phyloP scores from a whole-genome alignment of 2,329 filamentous ascomycete genomes.

The Stagonosporopsis chrysanthemi region DNA sequence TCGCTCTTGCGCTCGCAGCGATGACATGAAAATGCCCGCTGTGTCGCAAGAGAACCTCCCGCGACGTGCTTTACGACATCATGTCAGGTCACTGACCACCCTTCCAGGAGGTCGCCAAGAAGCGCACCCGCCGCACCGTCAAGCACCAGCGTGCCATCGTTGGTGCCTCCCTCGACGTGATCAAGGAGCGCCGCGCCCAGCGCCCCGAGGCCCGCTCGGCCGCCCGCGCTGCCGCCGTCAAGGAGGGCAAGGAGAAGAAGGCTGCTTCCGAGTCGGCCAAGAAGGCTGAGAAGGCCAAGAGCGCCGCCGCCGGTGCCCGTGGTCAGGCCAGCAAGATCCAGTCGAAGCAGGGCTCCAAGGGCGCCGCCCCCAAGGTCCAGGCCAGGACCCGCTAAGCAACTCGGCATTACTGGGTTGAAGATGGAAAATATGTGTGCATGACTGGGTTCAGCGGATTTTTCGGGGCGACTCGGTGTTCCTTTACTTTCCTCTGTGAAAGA shows the following conservation, averaged over 20 bases:
- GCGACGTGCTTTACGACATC: conserved; percentile 19
- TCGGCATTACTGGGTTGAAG: conserved; percentile 12
- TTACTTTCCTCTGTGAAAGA: conserved; percentile 36
- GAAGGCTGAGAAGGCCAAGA: conserved; percentile 99
- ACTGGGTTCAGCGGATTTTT: conserved; percentile 39
- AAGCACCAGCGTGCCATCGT: conserved; percentile 99
- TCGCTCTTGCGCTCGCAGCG: conserved; percentile 9
- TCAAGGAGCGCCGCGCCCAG: conserved; percentile 97
- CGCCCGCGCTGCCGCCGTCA: conserved; percentile 88
- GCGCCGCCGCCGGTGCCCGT: conserved; percentile 74
- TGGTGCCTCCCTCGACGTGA: conserved; percentile 98
- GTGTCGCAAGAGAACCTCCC: conserved; percentile 17
- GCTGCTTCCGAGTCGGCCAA: conserved; percentile 83
- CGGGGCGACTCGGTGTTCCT: conserved; percentile 41
- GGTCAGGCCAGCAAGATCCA: conserved; percentile 81
- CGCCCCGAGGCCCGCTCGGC: conserved; percentile 95
- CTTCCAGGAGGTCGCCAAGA: conserved; percentile 97
- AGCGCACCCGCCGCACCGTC: conserved; percentile 96
- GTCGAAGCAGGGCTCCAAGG: conserved; percentile 98
- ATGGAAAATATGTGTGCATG: conserved; percentile 31
- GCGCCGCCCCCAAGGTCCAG: conserved; percentile 82
- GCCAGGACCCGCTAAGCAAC: conserved; percentile 80
- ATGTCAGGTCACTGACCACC: conserved; percentile 21
- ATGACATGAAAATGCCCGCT: conserved; percentile 33
- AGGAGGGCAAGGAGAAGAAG: conserved; percentile 99